Conservation (phyloP, 78 protist genomes). For the Anaeramoeba ignava region DNA sequence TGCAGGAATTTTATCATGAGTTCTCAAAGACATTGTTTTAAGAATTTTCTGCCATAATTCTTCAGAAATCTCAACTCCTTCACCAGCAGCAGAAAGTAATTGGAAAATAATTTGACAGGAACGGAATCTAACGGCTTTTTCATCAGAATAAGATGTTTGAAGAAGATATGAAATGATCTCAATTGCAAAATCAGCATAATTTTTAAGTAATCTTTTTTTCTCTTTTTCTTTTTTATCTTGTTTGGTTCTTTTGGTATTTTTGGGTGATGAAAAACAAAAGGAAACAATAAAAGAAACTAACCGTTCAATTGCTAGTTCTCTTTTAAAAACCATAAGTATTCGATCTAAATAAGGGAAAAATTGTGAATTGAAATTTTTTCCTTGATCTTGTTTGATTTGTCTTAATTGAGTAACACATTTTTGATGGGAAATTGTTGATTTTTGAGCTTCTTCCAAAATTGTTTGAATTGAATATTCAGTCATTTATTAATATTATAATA, state of each 20-base stretch:
- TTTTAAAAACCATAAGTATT: constrained; percentile 2
- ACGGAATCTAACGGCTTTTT: constrained; percentile 32
- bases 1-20: constrained; percentile 13
- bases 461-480: too few relatives aligned
- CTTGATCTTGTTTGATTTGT: too few relatives aligned
- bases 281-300: background rate
- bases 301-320: constrained; percentile 27
- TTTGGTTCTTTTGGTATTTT: too few relatives aligned
- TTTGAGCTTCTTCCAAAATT: too few relatives aligned
- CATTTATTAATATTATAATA: too few relatives aligned
- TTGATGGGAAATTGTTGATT: too few relatives aligned
- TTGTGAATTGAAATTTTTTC: background rate
- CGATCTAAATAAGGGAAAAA: background rate
- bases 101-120: background rate
- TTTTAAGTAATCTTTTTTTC: too few relatives aligned
- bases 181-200: too few relatives aligned
- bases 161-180: too few relatives aligned
- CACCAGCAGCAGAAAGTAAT: background rate
- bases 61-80: constrained; percentile 18
- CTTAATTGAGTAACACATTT: too few relatives aligned
- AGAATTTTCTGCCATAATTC: background rate
- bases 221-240: too few relatives aligned
- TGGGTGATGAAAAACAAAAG: background rate
- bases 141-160: background rate
- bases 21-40: background rate